Percentiles rank a stretch among this genome's conserved stretches.
Evolutionary conservation across 2,329 filamentous ascomycete genomes (phyloP).

Genomic region (Fusarium secorum): DNA sequence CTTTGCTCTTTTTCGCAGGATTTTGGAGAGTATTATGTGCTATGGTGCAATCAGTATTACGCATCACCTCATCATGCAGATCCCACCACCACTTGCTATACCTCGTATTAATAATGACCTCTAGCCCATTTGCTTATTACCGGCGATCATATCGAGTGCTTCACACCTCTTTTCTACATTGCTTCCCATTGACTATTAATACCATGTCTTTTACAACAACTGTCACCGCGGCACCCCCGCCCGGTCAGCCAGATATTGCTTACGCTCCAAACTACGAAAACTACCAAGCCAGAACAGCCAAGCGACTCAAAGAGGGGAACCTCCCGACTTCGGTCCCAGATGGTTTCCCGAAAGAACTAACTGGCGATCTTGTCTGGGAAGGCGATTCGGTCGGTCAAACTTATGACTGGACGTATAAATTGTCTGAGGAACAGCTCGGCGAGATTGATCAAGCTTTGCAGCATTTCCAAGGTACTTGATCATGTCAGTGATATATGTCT

Average conservation of each 20-base stretch:
- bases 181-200: not conserved
- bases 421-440: not conserved
- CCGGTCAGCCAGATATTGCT: conserved; percentile 24
- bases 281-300: not conserved
- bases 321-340: not conserved
- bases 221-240: conserved; percentile 6
- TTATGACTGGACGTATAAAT: conserved; percentile 17
- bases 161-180: not conserved
- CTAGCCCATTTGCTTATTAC: not conserved
- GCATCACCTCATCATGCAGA: conserved; percentile 17
- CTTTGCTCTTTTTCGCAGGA: not conserved
- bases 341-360: conserved; percentile 12
- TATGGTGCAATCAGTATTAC: conserved; percentile 17
- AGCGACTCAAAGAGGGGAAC: not conserved
- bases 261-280: conserved; percentile 24
- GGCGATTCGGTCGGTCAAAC: conserved; percentile 5
- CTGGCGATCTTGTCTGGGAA: conserved; percentile 25
- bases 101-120: not conserved
- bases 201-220: conserved; percentile 16
- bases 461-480: conserved; percentile 8
- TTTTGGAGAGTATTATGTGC: not conserved
- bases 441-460: conserved; percentile 15
- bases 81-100: not conserved
- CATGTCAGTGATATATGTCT: accelerated
- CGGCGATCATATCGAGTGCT: not conserved